Percentiles rank a stretch among this genome's conserved stretches.
phyloP scores from a whole-genome alignment of 768 basidiomycete species.

The Leucogyrophana mollusca region DNA sequence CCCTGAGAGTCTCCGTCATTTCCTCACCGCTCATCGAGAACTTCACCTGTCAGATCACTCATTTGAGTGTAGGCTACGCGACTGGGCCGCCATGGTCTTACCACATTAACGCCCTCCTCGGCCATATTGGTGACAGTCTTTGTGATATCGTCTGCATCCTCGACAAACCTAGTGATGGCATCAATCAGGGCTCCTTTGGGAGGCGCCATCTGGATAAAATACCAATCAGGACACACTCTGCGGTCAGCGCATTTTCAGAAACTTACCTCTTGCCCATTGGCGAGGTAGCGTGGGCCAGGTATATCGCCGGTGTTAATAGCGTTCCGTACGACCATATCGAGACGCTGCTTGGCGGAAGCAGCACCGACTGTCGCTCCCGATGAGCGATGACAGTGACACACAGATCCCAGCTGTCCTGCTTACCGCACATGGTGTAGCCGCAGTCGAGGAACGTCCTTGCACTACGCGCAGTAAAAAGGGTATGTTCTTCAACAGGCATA shows the following conservation, averaged over 20 bases:
- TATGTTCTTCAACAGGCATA: constrained; percentile 23
- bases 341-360: constrained; percentile 21
- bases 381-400: neutral
- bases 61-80: neutral
- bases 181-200: constrained; percentile 10
- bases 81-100: neutral
- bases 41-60: constrained; percentile 12
- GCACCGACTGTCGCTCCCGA: constrained; percentile 15
- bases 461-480: constrained; percentile 14
- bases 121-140: constrained; percentile 13
- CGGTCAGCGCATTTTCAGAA: neutral
- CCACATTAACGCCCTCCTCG: constrained; percentile 7
- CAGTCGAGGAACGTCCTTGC: constrained; percentile 20
- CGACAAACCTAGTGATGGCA: constrained; percentile 20
- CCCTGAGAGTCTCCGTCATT: constrained; percentile 18
- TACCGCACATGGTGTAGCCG: constrained; percentile 25
- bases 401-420: no score
- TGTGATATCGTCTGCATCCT: constrained; percentile 17
- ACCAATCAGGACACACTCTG: neutral
- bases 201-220: constrained; percentile 14
- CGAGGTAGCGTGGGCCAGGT: constrained; percentile 20
- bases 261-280: constrained; percentile 17
- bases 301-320: constrained; percentile 22
- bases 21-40: constrained; percentile 26
- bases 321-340: constrained; percentile 20